Evolutionary conservation across 306 rosid genomes (phyloP), one percentile per base, ranked within the genome.

Genomic region (Vigna trinervia): DNA sequence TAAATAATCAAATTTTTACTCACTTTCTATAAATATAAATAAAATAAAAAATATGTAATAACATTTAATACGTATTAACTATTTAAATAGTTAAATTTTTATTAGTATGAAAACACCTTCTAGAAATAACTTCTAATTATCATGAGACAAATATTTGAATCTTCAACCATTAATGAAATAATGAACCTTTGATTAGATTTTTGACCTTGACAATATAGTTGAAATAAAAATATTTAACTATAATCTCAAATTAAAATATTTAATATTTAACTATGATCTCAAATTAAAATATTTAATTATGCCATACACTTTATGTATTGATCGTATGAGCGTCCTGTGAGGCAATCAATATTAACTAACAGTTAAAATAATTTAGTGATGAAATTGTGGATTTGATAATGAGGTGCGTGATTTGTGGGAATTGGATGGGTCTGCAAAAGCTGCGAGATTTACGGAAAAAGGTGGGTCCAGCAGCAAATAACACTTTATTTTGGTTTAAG

Each of bases 381-480:
- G 11, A 54, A 17, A 1, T 1, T 30, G 8, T 45, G 26, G 65
- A 20, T 1, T 3, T 46, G 13, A 59, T 23, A 39, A 77, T 77
- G 12, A 10, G 69, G 68, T 84, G 75, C 86, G 82, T 76, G 75
- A 87, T 76, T 84, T 74, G 30, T 43, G 90, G 81, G 32, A 22
- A n/a, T 26, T 38, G 0, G 14, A 38, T 62, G 79, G 80, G 80
- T 78, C 82, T 69, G 6, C 52, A 7, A 17, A 72, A 53, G 61
- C 61, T 54, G 61, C 46, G 46, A 9, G 32, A 54, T 54, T 53
- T 20, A 22, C 23, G 61, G 14, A 26, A 54, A 54, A 7, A 32
- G 3, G 19, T 13, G 12, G 23, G 23, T 62, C 85, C 80, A 59
- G 81, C 78, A 59, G 8, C 28, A 4, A 13, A 58, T 9, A 30